These are phyloP conservation scores for Marchantia paleacea DNA, from an alignment of 225 moss, liverwort and hornwort genomes.

Conservation along the genomic window DNA sequence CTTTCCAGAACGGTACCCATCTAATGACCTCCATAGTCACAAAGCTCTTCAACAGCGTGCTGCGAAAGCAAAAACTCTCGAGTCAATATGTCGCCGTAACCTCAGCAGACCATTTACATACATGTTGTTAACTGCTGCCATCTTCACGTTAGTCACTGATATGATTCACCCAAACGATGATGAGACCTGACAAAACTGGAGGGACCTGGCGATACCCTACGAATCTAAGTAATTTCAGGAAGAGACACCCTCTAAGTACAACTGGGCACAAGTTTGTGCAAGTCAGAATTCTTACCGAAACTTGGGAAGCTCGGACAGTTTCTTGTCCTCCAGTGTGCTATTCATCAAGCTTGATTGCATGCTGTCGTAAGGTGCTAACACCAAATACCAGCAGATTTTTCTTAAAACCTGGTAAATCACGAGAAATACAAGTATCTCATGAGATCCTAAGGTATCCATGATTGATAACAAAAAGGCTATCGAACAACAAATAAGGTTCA, in stretches of 20 bases:
- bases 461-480: too few species aligned
- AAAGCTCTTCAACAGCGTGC: slow-evolving; percentile 85
- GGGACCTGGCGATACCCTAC: background rate
- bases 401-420: slow-evolving; percentile 65
- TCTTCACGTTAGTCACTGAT: too few species aligned
- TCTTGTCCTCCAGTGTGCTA: slow-evolving; percentile 93
- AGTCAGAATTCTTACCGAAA: slow-evolving; percentile 59
- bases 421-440: too few species aligned
- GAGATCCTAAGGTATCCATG: too few species aligned
- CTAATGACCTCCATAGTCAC: slow-evolving; percentile 59
- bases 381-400: slow-evolving; percentile 92
- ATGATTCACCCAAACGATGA: background rate
- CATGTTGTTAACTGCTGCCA: too few species aligned
- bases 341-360: slow-evolving; percentile 98
- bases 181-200: background rate
- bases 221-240: background rate
- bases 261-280: background rate
- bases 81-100: background rate
- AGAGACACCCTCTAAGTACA: background rate
- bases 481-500: too few species aligned
- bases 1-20: slow-evolving; percentile 64
- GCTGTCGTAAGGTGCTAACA: slow-evolving; percentile 82
- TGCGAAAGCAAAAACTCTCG: slow-evolving; percentile 37
- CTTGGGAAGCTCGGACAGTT: slow-evolving; percentile 88
- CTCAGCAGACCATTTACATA: too few species aligned